Evolutionary conservation across 192 early-diverging fungal species (phyloP).

Genomic region (Linnemannia hyalina): DNA sequence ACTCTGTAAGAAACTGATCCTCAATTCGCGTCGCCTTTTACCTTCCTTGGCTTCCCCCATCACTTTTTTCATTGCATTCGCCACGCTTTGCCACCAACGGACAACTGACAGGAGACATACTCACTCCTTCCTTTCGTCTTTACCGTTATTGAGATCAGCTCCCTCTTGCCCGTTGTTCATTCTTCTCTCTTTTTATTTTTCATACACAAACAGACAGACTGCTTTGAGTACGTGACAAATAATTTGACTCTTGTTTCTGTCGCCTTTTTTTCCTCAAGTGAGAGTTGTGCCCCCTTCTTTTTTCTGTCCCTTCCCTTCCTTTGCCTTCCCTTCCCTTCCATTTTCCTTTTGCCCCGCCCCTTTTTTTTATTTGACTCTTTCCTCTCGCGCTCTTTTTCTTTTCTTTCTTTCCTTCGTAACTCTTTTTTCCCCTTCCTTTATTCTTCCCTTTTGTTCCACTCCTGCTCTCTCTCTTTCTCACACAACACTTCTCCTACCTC

Average conservation of each 20-base stretch:
- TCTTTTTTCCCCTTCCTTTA: neutral
- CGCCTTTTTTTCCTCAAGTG: neutral
- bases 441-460: neutral
- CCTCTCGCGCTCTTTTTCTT: neutral
- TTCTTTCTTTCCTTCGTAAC: neutral
- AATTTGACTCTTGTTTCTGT: neutral
- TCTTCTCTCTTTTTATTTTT: no score
- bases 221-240: neutral
- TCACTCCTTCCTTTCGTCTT: no score
- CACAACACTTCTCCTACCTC: neutral
- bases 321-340: neutral
- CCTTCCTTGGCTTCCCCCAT: no score
- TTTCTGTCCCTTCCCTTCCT: neutral
- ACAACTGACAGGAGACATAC: no score
- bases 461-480: neutral
- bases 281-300: constrained; percentile 1
- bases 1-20: no score
- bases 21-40: no score
- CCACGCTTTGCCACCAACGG: no score
- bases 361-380: neutral
- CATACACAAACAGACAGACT: neutral
- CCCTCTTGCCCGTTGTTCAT: no score
- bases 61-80: no score
- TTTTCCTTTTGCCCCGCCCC: neutral
- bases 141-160: no score